These are phyloP conservation scores for Pythium apleroticum DNA, from an alignment of 352 stramenopile genomes.

Conservation along the genomic window DNA sequence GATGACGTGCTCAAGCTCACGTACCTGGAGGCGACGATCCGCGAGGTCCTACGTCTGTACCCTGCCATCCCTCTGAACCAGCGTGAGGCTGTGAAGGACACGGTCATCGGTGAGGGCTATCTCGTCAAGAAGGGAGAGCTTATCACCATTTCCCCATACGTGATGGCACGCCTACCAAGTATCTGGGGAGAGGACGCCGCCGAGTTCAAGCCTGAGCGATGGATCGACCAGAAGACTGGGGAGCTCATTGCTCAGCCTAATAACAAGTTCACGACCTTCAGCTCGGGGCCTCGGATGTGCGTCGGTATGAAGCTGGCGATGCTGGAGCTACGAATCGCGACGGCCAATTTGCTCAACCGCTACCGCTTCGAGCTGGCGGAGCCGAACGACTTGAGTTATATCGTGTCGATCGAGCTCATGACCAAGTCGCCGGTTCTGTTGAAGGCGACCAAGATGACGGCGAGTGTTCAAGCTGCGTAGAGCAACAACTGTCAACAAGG, in stretches of 20 bases:
- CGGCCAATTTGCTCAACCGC: slow-evolving; percentile 15
- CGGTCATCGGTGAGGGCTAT: slow-evolving; percentile 38
- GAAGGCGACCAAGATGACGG: background rate
- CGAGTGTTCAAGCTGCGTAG: background rate
- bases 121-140: slow-evolving; percentile 24
- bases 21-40: slow-evolving; percentile 60
- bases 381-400: slow-evolving; percentile 13
- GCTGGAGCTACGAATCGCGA: slow-evolving; percentile 34
- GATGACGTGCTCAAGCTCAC: slow-evolving; percentile 51
- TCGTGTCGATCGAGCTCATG: slow-evolving; percentile 15
- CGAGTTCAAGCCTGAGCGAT: slow-evolving; percentile 63
- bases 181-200: slow-evolving; percentile 51
- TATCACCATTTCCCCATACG: slow-evolving; percentile 33
- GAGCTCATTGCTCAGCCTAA: slow-evolving; percentile 7
- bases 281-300: slow-evolving; percentile 41
- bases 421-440: background rate
- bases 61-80: slow-evolving; percentile 53
- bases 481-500: too few species aligned
- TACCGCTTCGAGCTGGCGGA: slow-evolving; percentile 16
- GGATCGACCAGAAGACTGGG: slow-evolving; percentile 30
- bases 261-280: slow-evolving; percentile 39
- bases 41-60: slow-evolving; percentile 66
- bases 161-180: slow-evolving; percentile 29
- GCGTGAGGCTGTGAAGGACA: slow-evolving; percentile 60
- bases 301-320: slow-evolving; percentile 47